Evolutionary conservation across 2,329 filamentous ascomycete species (phyloP), one percentile per base, ranked within the genome.

Genomic region (Talaromyces pinophilus): DNA sequence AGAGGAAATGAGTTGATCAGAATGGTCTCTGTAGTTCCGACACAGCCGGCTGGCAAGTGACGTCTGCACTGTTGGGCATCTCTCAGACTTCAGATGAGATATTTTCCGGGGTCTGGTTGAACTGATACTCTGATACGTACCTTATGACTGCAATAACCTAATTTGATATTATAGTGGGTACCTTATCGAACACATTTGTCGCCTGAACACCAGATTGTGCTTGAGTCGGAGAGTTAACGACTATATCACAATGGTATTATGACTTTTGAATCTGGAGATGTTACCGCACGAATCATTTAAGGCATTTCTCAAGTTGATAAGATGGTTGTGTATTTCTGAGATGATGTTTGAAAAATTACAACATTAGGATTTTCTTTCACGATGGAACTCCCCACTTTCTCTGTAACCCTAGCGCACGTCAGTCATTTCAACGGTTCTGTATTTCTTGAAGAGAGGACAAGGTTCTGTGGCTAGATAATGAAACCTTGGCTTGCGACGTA

Each of bases 391-490:
- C 22, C 61, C 48, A 63, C 48, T n/a, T 44, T 15, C 30, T 55
- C 61, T 63, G 61, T 55, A 63, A 63, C 48, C 22, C 22, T 54
- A 55, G 61, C 22, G 40, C 22, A 55, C 33, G 60, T 54, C 60
- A 54, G 30, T 50, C 25, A 22, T 61, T 50, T 52, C 17, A 54
- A 54, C 46, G 42, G 59, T 15, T 50, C 33, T 60, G 1, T n/a
- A 40, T 5, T 6, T 19, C n/a, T 11, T 2, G 30, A 22, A 44
- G 5, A 17, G 3, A 54, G 25, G 6, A 1, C 19, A 54, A 54
- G 11, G 5, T 4, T 55, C n/a, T 28, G 50, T n/a, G 25, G 10
- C 17, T 22, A 38, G 52, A 38, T 22, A 13, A 38, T 57, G 59
- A 50, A 50, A 62, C 59, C 6, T 38, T 50, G 19, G 59, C 59